Evolutionary conservation across 768 basidiomycete genomes (phyloP), one percentile per base, ranked within the genome.

Genomic region (Boletus reticuloceps): DNA sequence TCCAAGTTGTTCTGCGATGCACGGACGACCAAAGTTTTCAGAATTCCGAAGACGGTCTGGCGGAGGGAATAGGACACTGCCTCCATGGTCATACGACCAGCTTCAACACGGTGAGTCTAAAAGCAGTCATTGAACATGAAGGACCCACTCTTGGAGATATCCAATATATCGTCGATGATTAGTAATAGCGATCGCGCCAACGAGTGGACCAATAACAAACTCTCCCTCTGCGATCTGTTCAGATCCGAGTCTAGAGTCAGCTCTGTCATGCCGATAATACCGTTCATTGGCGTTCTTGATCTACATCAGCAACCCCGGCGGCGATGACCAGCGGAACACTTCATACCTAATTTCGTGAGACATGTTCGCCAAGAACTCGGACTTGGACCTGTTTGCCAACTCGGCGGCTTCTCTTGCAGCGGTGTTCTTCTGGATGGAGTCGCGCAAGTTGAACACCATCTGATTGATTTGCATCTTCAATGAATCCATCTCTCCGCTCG

Each of bases 211-310:
- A 98, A 85, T 64, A 97, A 79, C 69, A 99, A 76, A 70, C 94
- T 97, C 77, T 98, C 97, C 57, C 96, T 78, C 72, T 98, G 97
- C 38, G 91, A 90, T 59, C 96, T 76, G 57, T 94, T 97, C 61
- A 99, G 74, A 69, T 99, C 97, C 42, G 90, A 94, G 67, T 99
- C 97, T 20, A 99, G 84, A 11, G 97, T 98, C 54, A 99, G 75
- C 72, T 96, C 94, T 25, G 96, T 99, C 94, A 99, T 94, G n/a
- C 96, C 96, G 62, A 99, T 98, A 71, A 99, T 99, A 67, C 97
- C 96, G 68, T 98, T 99, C 96, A 98, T 99, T 0, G 97, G 97
- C 22, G 97, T 98, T 69, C 96, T 94, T 66, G n/a, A 29, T 43
- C 16, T 47, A 47, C 31, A 47, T 67, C 56, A 58, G 42, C 46